Evolutionary conservation across 257 asterid genomes (phyloP).

Genomic region (Oldenlandia corymbosa): DNA sequence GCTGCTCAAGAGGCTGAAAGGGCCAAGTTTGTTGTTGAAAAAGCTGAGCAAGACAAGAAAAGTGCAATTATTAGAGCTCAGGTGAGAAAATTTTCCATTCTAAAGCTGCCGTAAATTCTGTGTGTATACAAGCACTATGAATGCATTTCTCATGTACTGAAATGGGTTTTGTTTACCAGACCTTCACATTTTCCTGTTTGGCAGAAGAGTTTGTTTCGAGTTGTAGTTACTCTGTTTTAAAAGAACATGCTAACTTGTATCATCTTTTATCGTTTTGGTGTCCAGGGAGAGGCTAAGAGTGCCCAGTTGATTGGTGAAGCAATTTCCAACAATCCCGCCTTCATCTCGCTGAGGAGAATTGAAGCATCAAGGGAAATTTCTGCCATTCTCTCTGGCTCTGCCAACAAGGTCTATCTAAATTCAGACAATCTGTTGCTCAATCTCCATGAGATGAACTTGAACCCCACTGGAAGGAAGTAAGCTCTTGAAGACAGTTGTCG

Average conservation of each 20-base stretch:
- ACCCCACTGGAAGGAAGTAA: conserved; percentile 26
- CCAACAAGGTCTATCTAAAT: conserved; percentile 74
- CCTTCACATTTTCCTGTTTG: too few relatives aligned
- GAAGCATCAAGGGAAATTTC: conserved; percentile 90
- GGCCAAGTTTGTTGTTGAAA: conserved; percentile 88
- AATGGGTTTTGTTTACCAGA: too few relatives aligned
- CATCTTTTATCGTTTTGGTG: conserved; percentile 2
- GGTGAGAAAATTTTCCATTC: conserved; percentile 30
- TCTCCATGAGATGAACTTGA: conserved; percentile 53
- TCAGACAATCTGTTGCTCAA: conserved; percentile 79
- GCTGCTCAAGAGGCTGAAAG: conserved; percentile 98
- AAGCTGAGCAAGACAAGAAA: conserved; percentile 88
- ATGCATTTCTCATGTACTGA: background rate
- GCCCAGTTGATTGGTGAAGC: conserved; percentile 93
- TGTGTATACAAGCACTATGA: background rate
- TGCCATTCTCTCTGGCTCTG: conserved; percentile 50
- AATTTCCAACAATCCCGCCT: conserved; percentile 81
- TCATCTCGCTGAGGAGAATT: conserved; percentile 77
- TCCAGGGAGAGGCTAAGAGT: conserved; percentile 97
- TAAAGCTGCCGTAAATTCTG: too few relatives aligned
- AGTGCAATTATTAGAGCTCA: conserved; percentile 91
- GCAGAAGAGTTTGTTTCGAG: too few relatives aligned
- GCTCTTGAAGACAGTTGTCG: background rate
- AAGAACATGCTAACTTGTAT: background rate
- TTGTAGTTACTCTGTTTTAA: too few relatives aligned